Conservation (phyloP, 129 eudicot species). For the Flaveria trinervia region DNA sequence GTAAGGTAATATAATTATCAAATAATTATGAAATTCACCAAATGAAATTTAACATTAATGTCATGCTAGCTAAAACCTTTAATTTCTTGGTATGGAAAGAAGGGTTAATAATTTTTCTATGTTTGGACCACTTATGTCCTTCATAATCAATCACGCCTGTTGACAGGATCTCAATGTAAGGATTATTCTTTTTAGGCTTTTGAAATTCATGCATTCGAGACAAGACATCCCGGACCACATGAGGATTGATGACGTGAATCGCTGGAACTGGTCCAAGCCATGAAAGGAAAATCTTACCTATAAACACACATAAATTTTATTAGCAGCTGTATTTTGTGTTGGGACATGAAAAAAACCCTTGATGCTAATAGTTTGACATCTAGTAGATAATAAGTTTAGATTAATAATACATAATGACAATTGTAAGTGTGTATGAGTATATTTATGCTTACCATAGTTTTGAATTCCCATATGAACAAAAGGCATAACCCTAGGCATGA, state of each 20-base stretch:
- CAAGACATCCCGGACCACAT: slow-evolving; percentile 28
- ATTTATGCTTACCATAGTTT: slow-evolving; percentile 24
- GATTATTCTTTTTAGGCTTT: slow-evolving; percentile 31
- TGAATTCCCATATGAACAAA: slow-evolving; percentile 28
- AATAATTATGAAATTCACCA: background rate
- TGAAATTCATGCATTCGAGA: slow-evolving; percentile 34
- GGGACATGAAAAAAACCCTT: too few species aligned
- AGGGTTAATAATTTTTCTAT: slow-evolving; percentile 8
- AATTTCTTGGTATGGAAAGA: background rate
- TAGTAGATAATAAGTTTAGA: background rate
- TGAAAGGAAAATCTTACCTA: slow-evolving; percentile 37
- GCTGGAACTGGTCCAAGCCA: slow-evolving; percentile 36
- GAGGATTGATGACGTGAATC: slow-evolving; percentile 23
- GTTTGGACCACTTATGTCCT: slow-evolving; percentile 12
- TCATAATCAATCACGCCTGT: slow-evolving; percentile 37
- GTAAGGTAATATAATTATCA: background rate
- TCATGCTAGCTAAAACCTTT: background rate
- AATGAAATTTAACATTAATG: too few species aligned
- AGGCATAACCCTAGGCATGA: slow-evolving; percentile 42
- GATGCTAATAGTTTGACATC: too few species aligned
- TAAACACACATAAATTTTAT: background rate
- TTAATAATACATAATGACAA: background rate
- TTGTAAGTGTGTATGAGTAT: background rate
- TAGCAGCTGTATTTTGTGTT: too few species aligned
- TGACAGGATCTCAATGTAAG: slow-evolving; percentile 24